Conservation (phyloP, 176 grass and related monocot species). For the Lolium multiflorum region DNA sequence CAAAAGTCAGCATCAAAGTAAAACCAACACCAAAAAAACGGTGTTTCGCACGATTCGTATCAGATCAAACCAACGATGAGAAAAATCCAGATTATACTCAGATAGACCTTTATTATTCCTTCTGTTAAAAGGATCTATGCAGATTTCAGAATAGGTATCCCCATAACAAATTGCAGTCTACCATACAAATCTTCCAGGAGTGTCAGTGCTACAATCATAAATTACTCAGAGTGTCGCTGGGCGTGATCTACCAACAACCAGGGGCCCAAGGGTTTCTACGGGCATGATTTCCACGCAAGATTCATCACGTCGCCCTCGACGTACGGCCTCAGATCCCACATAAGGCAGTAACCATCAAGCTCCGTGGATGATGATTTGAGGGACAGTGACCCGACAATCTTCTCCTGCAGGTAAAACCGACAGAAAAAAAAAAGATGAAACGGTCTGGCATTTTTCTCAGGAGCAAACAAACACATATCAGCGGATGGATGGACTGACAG, state of each 20-base stretch:
- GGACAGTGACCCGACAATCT: conserved; percentile 54
- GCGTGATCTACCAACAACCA: not conserved
- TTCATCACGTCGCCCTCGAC: conserved; percentile 50
- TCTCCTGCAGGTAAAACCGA: conserved; percentile 56
- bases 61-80: too few relatives aligned
- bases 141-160: too few relatives aligned
- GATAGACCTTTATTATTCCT: too few relatives aligned
- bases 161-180: too few relatives aligned
- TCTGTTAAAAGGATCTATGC: too few relatives aligned
- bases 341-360: conserved; percentile 66
- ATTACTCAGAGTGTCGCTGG: too few relatives aligned
- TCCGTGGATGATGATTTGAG: conserved; percentile 54
- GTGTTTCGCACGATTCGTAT: too few relatives aligned
- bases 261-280: conserved; percentile 10
- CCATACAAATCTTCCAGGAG: too few relatives aligned
- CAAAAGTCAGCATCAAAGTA: too few relatives aligned
- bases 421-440: conserved; percentile 16
- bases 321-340: conserved; percentile 78
- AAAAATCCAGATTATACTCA: too few relatives aligned
- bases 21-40: too few relatives aligned
- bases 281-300: conserved; percentile 54
- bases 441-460: not conserved
- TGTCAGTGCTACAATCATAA: too few relatives aligned
- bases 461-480: not conserved
- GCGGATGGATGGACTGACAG: not conserved